Conservation (phyloP, 139 green algal species). For the Zygnema cylindricum region DNA sequence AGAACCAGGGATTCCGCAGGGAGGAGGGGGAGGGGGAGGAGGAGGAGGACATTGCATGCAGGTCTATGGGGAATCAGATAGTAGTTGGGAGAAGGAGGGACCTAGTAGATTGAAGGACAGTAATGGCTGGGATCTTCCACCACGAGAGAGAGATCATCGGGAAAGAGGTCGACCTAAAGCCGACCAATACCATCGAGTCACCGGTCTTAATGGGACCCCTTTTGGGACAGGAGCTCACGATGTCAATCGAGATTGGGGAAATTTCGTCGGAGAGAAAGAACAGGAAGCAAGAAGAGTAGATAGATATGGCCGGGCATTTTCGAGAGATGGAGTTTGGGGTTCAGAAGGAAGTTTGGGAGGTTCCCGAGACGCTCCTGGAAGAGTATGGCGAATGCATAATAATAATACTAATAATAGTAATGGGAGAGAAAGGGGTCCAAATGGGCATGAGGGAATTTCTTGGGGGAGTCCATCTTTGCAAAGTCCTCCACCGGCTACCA, state of each 20-base stretch:
- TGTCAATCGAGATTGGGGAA: not conserved
- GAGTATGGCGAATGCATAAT: not conserved
- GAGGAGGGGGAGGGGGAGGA: not conserved
- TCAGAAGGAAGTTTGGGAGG: slow-evolving; percentile 14
- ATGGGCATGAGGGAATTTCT: slow-evolving; percentile 2
- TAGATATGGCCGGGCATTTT: slow-evolving; percentile 20
- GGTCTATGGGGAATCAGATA: not conserved
- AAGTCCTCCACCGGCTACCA: slow-evolving; percentile 6
- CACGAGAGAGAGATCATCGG: slow-evolving; percentile 29
- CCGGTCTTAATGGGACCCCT: not conserved
- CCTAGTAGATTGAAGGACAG: slow-evolving; percentile 9
- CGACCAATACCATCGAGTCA: slow-evolving; percentile 6
- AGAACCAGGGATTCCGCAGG: slow-evolving; percentile 1
- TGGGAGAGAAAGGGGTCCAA: not conserved
- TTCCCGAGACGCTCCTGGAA: not conserved
- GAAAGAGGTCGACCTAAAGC: slow-evolving; percentile 18
- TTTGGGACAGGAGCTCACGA: not conserved
- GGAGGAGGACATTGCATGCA: not conserved
- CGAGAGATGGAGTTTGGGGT: not conserved
- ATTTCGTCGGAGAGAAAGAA: slow-evolving; percentile 22
- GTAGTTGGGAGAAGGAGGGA: slow-evolving; percentile 16
- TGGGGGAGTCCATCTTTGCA: not conserved
- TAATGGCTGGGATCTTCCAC: slow-evolving; percentile 26
- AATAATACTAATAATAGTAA: not conserved
- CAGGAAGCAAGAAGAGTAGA: slow-evolving; percentile 14